These are phyloP conservation scores for Lasiosphaeria ovina DNA, from an alignment of 495 filamentous ascomycete species.

Conservation along the genomic window DNA sequence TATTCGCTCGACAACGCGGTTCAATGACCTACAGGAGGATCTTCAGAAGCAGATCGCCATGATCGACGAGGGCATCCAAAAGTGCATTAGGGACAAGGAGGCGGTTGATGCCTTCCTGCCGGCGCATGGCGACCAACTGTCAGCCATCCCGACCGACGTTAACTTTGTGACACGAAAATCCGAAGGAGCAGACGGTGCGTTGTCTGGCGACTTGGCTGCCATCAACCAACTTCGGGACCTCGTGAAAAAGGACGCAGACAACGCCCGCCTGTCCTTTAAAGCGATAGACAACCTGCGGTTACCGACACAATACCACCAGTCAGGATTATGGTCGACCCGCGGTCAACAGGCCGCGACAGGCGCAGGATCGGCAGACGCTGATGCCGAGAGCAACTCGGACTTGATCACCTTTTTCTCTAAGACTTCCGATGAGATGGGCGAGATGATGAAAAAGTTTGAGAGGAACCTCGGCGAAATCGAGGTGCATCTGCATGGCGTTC, in stretches of 20 bases:
- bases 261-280: conserved; percentile 72
- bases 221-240: conserved; percentile 64
- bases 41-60: conserved; percentile 72
- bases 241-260: conserved; percentile 63
- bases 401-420: conserved; percentile 75
- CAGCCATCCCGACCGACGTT: conserved; percentile 69
- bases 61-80: conserved; percentile 71
- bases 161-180: conserved; percentile 69
- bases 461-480: conserved; percentile 77
- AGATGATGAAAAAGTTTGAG: conserved; percentile 63
- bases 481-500: conserved; percentile 73
- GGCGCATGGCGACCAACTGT: conserved; percentile 60
- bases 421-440: conserved; percentile 68
- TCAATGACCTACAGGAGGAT: conserved; percentile 79
- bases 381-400: conserved; percentile 58
- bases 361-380: conserved; percentile 38
- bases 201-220: conserved; percentile 69
- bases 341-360: conserved; percentile 30
- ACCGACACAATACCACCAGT: conserved; percentile 68
- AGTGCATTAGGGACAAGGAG: conserved; percentile 59
- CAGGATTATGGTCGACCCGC: conserved; percentile 52
- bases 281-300: conserved; percentile 74
- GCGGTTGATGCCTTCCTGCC: conserved; percentile 62
- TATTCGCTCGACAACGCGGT: conserved; percentile 81
- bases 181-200: conserved; percentile 67